Conservation (phyloP, 768 basidiomycete species). For the Trametes cingulata region DNA sequence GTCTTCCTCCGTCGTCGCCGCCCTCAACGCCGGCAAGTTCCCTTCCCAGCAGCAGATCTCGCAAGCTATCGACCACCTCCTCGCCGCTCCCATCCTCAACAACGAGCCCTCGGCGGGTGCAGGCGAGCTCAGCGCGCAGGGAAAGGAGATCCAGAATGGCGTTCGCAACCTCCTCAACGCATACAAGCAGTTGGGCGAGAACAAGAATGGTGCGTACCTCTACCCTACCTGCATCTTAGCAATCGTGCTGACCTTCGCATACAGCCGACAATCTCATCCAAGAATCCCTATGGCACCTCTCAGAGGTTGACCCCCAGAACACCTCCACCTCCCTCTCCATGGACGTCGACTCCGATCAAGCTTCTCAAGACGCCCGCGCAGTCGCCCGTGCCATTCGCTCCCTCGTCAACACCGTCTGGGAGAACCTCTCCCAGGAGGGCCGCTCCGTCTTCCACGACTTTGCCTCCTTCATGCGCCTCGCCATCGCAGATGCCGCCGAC, state of each 20-base stretch:
- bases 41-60: conserved; percentile 62
- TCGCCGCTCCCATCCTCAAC: conserved; percentile 48
- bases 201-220: conserved; percentile 55
- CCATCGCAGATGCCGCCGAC: conserved; percentile 68
- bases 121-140: conserved; percentile 55
- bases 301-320: conserved; percentile 50
- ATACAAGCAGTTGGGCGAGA: conserved; percentile 51
- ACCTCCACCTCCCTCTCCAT: conserved; percentile 36
- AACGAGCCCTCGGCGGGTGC: conserved; percentile 40
- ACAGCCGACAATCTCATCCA: conserved; percentile 67
- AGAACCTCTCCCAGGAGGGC: conserved; percentile 54
- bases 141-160: conserved; percentile 50
- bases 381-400: conserved; percentile 51
- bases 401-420: conserved; percentile 54
- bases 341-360: conserved; percentile 44
- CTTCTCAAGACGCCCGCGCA: conserved; percentile 49
- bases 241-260: neutral
- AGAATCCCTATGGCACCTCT: conserved; percentile 64
- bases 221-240: neutral
- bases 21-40: conserved; percentile 70
- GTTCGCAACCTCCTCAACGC: conserved; percentile 55
- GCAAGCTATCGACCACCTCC: conserved; percentile 55
- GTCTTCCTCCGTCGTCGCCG: conserved; percentile 60
- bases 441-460: conserved; percentile 59
- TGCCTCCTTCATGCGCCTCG: conserved; percentile 62